A percentile compares a stretch with the other conserved stretches of the same genome.
Conservation (phyloP, 768 basidiomycete species). For the Agaricus sinodeliciosus region DNA sequence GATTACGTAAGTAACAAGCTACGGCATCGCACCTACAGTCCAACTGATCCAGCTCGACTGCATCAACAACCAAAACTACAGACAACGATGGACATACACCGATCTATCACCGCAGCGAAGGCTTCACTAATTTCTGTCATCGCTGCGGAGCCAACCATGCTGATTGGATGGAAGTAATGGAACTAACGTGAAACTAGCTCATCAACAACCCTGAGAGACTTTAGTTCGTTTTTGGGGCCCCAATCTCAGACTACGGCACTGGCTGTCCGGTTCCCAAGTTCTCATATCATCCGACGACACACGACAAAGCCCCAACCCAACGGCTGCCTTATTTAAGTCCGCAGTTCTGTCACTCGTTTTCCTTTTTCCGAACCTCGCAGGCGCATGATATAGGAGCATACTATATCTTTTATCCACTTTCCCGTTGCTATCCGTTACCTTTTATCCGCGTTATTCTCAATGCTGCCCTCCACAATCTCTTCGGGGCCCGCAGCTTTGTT, state of each 20-base stretch:
- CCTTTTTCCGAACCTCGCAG: neutral
- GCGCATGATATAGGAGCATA: slow-evolving; percentile 4
- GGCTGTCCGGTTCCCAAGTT: slow-evolving; percentile 5
- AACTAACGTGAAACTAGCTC: no score
- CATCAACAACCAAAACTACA: neutral
- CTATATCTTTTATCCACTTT: neutral
- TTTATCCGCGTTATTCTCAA: neutral
- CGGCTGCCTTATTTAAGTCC: slow-evolving; percentile 8
- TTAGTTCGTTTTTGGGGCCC: slow-evolving; percentile 4
- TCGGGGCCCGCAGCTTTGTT: neutral
- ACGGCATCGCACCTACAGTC: neutral
- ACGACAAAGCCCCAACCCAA: neutral
- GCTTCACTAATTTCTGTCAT: no score
- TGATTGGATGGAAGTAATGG: neutral
- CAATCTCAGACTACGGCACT: neutral
- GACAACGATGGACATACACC: neutral
- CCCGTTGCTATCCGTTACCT: neutral
- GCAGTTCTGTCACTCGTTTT: slow-evolving; percentile 5
- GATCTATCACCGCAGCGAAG: slow-evolving; percentile 2
- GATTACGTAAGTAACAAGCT: no score
- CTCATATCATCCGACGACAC: neutral
- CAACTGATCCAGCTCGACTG: neutral
- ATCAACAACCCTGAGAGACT: slow-evolving; percentile 5
- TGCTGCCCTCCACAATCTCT: neutral
- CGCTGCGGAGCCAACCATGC: neutral